phyloP scores from a whole-genome alignment of 495 filamentous ascomycete genomes.

The Penicillium waksmanii region DNA sequence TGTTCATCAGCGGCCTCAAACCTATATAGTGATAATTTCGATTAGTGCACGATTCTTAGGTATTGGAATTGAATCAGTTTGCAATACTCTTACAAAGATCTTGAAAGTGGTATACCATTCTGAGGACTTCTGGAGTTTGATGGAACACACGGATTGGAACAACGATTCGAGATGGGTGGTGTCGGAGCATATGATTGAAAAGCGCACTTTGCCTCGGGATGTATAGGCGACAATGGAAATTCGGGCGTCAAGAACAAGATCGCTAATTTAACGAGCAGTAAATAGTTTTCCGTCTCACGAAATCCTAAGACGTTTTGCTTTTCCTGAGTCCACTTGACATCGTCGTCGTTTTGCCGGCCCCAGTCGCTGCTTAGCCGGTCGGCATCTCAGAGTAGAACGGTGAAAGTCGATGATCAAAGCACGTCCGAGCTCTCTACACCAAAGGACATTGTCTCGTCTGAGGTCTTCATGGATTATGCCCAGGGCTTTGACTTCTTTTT shows the following conservation, averaged over 20 bases:
- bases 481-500: conserved; percentile 23
- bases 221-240: conserved; percentile 1
- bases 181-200: not conserved
- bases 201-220: conserved; percentile 2
- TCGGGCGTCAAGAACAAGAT: no score
- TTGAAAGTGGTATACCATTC: not conserved
- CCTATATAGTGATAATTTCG: no score
- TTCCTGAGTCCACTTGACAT: conserved; percentile 11
- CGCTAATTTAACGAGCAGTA: not conserved
- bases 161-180: not conserved
- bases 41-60: no score
- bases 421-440: conserved; percentile 33
- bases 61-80: no score
- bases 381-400: conserved; percentile 22
- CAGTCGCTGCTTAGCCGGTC: conserved; percentile 11
- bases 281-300: not conserved
- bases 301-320: conserved; percentile 18
- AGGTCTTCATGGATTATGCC: conserved; percentile 30
- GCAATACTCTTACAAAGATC: no score
- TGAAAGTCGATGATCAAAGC: conserved; percentile 42
- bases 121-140: not conserved
- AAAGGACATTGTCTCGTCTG: conserved; percentile 33
- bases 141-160: no score
- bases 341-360: conserved; percentile 18
- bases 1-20: no score